These are phyloP conservation scores for Amorphotheca resinae DNA, from an alignment of 495 filamentous ascomycete species.

Conservation along the genomic window DNA sequence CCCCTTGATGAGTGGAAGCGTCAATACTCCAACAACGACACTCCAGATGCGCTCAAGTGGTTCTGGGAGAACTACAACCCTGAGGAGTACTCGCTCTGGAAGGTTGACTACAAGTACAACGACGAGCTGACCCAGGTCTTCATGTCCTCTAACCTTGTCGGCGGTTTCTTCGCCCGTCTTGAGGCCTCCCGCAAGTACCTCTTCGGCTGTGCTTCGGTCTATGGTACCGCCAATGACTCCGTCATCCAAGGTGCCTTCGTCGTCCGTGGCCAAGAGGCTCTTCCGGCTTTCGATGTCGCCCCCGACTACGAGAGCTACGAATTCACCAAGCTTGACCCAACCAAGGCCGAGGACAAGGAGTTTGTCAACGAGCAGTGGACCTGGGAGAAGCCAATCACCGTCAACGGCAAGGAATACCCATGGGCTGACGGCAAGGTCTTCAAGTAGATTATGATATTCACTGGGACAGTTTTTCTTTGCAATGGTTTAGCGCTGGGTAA, in stretches of 20 bases:
- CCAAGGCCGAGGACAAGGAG: constrained; percentile 67
- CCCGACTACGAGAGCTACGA: constrained; percentile 95
- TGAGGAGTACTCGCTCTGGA: constrained; percentile 92
- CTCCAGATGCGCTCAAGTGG: constrained; percentile 80
- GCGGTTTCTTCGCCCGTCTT: constrained; percentile 94
- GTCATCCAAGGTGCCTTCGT: constrained; percentile 85
- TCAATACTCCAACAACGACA: constrained; percentile 94
- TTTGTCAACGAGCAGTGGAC: constrained; percentile 81
- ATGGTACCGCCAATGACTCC: constrained; percentile 73
- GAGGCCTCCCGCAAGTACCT: constrained; percentile 98
- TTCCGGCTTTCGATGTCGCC: constrained; percentile 87
- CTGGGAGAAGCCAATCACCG: constrained; percentile 68
- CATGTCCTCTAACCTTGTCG: constrained; percentile 96
- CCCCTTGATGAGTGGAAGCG: constrained; percentile 96
- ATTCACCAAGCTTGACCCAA: constrained; percentile 88
- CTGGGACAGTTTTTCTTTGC: constrained; percentile 13
- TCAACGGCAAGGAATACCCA: constrained; percentile 67
- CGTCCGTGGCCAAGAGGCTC: constrained; percentile 78
- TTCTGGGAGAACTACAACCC: constrained; percentile 94
- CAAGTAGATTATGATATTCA: constrained; percentile 58
- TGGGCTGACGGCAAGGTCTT: constrained; percentile 92
- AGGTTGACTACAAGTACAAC: constrained; percentile 92
- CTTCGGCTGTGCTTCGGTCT: constrained; percentile 87
- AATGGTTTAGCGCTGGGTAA: constrained; percentile 9
- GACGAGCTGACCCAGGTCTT: constrained; percentile 92